A percentile compares a stretch with the other conserved stretches of the same genome.
These are phyloP conservation scores for Venturiaceae sp. DNA, from an alignment of 2,329 filamentous ascomycete species.

Conservation along the genomic window DNA sequence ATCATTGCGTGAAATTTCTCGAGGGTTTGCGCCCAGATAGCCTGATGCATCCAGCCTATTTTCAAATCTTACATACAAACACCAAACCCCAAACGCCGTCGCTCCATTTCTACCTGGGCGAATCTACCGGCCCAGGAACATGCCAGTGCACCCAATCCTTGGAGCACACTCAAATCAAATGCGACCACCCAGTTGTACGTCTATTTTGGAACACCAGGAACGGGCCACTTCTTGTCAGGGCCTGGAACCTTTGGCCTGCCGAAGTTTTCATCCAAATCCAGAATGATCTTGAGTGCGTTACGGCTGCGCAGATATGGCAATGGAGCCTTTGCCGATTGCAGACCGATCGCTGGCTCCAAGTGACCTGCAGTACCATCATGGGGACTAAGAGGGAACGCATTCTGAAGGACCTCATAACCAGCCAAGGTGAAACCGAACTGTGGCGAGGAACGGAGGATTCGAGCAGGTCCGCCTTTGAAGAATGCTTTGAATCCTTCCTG, in stretches of 20 bases:
- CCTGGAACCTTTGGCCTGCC: slow-evolving; percentile 56
- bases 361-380: slow-evolving; percentile 36
- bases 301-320: slow-evolving; percentile 63
- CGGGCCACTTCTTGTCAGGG: neutral
- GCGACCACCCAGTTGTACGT: neutral
- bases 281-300: slow-evolving; percentile 90
- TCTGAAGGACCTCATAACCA: slow-evolving; percentile 87
- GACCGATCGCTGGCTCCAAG: slow-evolving; percentile 52
- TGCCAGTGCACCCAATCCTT: neutral
- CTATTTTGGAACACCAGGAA: neutral
- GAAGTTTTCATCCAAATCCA: slow-evolving; percentile 91
- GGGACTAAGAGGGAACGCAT: slow-evolving; percentile 53
- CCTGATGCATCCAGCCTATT: neutral
- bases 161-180: neutral
- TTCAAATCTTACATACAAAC: neutral
- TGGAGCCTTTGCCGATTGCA: slow-evolving; percentile 54
- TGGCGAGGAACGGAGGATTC: slow-evolving; percentile 88
- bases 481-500: slow-evolving; percentile 95
- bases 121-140: neutral
- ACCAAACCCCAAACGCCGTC: neutral
- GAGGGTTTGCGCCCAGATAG: neutral
- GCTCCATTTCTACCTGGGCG: neutral
- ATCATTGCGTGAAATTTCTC: neutral
- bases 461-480: slow-evolving; percentile 95
- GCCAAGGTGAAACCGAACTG: slow-evolving; percentile 98